Evolutionary conservation across 78 protist genomes (phyloP), one percentile per base, ranked within the genome.

Genomic region (Tieghemostelium lacteum): DNA sequence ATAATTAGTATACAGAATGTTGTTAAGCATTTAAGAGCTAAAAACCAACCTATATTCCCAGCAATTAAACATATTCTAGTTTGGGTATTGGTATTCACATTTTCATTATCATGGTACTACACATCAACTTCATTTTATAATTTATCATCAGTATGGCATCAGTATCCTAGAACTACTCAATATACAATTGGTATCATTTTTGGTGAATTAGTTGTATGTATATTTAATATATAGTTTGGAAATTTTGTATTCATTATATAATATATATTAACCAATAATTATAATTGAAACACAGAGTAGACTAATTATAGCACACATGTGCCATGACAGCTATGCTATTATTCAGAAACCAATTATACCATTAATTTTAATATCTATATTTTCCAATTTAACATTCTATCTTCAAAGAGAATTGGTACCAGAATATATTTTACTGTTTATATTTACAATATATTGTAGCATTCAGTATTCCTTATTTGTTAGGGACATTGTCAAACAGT

Each of bases 171-270:
- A 69, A 69, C 72, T 20, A 62, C 69, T 26, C 78, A 69, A 66
- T 29, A 69, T 19, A 22, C 78, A 39, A 83, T 83, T 69, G 91
- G 91, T 60, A 29, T 83, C 20, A 34, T 83, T 14, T 83, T 83
- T 69, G 91, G 91, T 42, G 80, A 83, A 45, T 69, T 83, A 58
- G 91, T 83, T 83, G 88, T 78, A 78, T 36, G 88, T 78, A 31
- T 40, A 26, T 29, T 29, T n/a, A 2, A 19, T 75, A 8, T 55
- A 28, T 34, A 29, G 33, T 22, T 33, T 67, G 2, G 1, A 29
- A 26, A 57, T 55, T 24, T 8, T 57, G 24, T n/a, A 58, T 74
- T 24, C 2, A 28, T 12, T 31, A n/a, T 7, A 26, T 39, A 20
- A 37, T 28, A 22, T 0, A 29, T 17, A n/a, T 75, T 19, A 19